Evolutionary conservation across 129 eudicot species (phyloP), one percentile per base, ranked within the genome.

Genomic region (Chrysanthemum lavandulifolium): DNA sequence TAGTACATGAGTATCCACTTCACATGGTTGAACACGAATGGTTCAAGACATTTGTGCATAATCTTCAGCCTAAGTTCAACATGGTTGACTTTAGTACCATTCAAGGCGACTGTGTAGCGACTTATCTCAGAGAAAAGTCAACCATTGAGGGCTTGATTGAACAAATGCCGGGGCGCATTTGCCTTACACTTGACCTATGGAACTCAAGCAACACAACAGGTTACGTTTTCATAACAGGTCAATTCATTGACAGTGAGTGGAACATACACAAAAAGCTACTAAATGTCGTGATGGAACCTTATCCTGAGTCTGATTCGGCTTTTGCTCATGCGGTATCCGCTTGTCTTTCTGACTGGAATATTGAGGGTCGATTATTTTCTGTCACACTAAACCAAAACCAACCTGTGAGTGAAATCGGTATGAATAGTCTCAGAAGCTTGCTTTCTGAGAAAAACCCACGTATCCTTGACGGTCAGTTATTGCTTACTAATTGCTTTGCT

Each of bases 1-100:
- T 93, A 52, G 75, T 87, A 85, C 97, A 93, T 55, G 97, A 87
- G 27, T 94, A 94, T 80, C 97, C 96, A 13, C 91, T 94, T 60
- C 91, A 94, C 74, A 90, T 94, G 76, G 98, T 94, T 15, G 98
- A 94, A 61, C 96, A 94, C 49, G 75, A 88, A 0, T 97, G 98
- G 45, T 94, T 94, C 67, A 69, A 84, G 62, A 80, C 91, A 3
- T 94, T 94, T 80, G 93, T 83, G 68, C 95, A 84, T 65, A 94
- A 86, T 75, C 82, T 94, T 6, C 97, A 94, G 81, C 98, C 98
- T 12, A 85, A 88, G 5, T 93, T 93, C 31, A 86, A 93, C 77
- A 86, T 87, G 87, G 91, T 84, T 65, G 90, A 85, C 78, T 90
- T 94, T 56, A 83, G 82, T 59, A 84, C 87, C 2, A 86, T 94